phyloP scores from a whole-genome alignment of 169 alveolate species.

The Cryptosporidium felis region DNA sequence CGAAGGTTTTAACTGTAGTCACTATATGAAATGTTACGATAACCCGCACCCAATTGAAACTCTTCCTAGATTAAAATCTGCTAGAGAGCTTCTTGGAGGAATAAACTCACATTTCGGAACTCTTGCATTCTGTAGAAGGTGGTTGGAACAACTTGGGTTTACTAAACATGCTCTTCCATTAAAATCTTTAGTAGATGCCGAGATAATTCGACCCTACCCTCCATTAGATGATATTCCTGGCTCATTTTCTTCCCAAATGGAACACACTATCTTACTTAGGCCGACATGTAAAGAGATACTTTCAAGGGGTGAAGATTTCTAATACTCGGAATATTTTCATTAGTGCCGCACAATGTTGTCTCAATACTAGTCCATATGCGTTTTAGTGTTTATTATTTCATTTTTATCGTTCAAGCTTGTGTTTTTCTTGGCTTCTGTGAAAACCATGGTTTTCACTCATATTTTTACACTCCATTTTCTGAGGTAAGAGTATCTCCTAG shows the following conservation, averaged over 20 bases:
- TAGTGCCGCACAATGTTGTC: too few relatives aligned
- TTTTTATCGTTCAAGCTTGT: neutral
- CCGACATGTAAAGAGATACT: constrained; percentile 97
- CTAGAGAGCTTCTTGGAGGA: constrained; percentile 90
- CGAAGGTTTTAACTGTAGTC: constrained; percentile 92
- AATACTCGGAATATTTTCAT: constrained; percentile 42
- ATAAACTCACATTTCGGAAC: constrained; percentile 96
- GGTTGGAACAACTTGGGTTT: constrained; percentile 97
- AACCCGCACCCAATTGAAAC: constrained; percentile 83
- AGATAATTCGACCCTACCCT: constrained; percentile 97
- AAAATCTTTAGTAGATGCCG: constrained; percentile 93
- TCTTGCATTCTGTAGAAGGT: constrained; percentile 98
- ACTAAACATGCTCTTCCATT: constrained; percentile 92
- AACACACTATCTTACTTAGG: constrained; percentile 97
- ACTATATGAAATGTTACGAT: constrained; percentile 96
- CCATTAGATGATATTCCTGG: constrained; percentile 97
- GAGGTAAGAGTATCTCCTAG: too few relatives aligned
- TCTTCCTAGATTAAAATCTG: constrained; percentile 88
- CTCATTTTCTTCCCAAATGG: constrained; percentile 98
- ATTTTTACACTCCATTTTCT: too few relatives aligned
- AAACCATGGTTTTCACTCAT: too few relatives aligned
- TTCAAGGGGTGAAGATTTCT: constrained; percentile 98
- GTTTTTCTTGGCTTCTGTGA: neutral
- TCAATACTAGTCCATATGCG: neutral
- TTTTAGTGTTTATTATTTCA: neutral